Evolutionary conservation across 2,329 filamentous ascomycete genomes (phyloP).

Genomic region (Fusarium equiseti): DNA sequence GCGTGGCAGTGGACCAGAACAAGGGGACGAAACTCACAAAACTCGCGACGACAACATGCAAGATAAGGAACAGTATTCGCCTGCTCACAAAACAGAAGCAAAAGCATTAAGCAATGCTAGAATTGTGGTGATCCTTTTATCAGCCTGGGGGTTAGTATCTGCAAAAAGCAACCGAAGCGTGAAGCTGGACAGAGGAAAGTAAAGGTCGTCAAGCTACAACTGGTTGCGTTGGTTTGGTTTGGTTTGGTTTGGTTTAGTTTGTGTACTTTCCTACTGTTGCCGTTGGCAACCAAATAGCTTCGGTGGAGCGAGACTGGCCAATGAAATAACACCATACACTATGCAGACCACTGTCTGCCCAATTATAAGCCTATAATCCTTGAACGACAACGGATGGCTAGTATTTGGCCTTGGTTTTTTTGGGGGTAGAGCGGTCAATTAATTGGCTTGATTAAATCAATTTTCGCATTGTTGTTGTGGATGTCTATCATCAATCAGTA

Average conservation of each 20-base stretch:
- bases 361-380: conserved; percentile 6
- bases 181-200: conserved; percentile 35
- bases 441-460: neutral
- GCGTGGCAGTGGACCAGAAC: conserved; percentile 16
- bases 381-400: neutral
- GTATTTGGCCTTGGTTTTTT: neutral
- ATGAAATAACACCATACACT: conserved; percentile 22
- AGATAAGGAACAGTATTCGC: conserved; percentile 34
- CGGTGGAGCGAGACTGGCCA: conserved; percentile 6
- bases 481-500: conserved; percentile 16
- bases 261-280: conserved; percentile 55
- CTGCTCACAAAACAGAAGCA: conserved; percentile 20
- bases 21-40: conserved; percentile 43
- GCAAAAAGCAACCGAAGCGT: conserved; percentile 29
- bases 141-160: conserved; percentile 43
- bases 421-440: conserved; percentile 15
- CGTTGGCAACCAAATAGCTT: conserved; percentile 45
- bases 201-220: conserved; percentile 32
- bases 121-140: conserved; percentile 20
- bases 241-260: conserved; percentile 52
- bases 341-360: conserved; percentile 2
- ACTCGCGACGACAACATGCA: conserved; percentile 48
- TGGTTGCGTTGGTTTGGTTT: conserved; percentile 45
- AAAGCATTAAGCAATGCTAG: conserved; percentile 49
- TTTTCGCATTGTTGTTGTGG: conserved; percentile 18